A percentile compares a stretch with the other conserved stretches of the same genome.
phyloP scores from a whole-genome alignment of 257 asterid species.

The Petunia axillaris region DNA sequence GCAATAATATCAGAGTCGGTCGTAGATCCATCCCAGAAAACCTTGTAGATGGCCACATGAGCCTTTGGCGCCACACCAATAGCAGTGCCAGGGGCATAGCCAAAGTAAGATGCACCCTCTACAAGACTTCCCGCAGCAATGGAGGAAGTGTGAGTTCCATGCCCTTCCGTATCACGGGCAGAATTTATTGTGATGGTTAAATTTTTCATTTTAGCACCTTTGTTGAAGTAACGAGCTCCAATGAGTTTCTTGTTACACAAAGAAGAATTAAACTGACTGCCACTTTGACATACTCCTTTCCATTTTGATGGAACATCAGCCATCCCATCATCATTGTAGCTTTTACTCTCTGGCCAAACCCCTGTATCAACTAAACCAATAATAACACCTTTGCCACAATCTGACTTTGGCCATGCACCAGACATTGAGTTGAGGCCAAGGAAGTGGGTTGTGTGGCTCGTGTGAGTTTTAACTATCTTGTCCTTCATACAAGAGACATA shows the following conservation, averaged over 20 bases:
- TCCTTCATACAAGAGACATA: conserved; percentile 54
- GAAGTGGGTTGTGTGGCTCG: conserved; percentile 56
- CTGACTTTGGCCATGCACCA: conserved; percentile 60
- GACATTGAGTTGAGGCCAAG: conserved; percentile 56
- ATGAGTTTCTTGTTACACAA: conserved; percentile 36
- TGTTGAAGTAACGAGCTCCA: conserved; percentile 61
- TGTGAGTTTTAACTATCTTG: conserved; percentile 46
- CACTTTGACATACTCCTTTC: conserved; percentile 64
- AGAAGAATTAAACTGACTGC: conserved; percentile 56
- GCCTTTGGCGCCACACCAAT: conserved; percentile 63
- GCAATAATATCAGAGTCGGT: conserved; percentile 56
- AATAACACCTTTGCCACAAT: conserved; percentile 55
- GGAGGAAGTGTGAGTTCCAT: conserved; percentile 74
- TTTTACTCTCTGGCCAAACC: conserved; percentile 39
- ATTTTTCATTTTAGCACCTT: conserved; percentile 54
- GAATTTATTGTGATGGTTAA: conserved; percentile 61
- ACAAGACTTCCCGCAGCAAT: conserved; percentile 62
- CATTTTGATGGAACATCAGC: conserved; percentile 51
- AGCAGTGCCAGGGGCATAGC: conserved; percentile 66
- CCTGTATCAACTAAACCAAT: conserved; percentile 56
- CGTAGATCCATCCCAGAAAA: conserved; percentile 55
- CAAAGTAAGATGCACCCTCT: conserved; percentile 52
- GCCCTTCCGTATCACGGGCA: conserved; percentile 63
- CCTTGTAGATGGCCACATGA: conserved; percentile 65
- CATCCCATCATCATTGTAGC: conserved; percentile 57